Evolutionary conservation across 106 monocot species (phyloP), one percentile per base, ranked within the genome.

Genomic region (Alisma plantagoaquatica): DNA sequence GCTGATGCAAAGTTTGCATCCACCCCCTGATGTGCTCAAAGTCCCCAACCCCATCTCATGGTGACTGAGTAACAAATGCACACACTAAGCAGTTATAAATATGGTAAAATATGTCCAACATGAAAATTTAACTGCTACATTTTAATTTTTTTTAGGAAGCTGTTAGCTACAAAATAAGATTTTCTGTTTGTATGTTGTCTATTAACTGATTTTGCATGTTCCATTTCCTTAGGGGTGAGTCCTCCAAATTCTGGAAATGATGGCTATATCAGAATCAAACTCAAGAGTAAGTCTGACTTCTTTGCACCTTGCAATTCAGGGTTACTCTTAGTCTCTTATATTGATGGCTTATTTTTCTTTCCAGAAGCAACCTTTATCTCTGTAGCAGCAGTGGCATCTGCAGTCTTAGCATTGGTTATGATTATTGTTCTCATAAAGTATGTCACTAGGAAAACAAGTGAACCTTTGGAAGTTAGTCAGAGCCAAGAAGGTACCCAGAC

Each of bases 371-470:
- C 32, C 22, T 74, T 0, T n/a, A n/a, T n/a, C n/a, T n/a, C n/a
- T n/a, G n/a, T n/a, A n/a, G n/a, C n/a, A n/a, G 46, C 50, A 16
- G 24, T 19, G 19, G 2, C 56, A n/a, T 27, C 52, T 28, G 63
- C 58, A 46, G n/a, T 53, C 16, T 31, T 53, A 15, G 59, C 45
- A 10, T 46, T 75, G 29, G 25, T 59, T 35, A 33, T 69, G 27
- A 11, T 59, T 24, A 18, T 59, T 44, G 23, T 59, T 12, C 57
- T 75, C 41, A 64, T 69, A 29, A 75, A 59, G 21, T 63, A 32
- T 53, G 51, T 75, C 25, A 58, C 16, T 11, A 68, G 48, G 27
- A n/a, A n/a, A n/a, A n/a, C n/a, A n/a, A n/a, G n/a, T n/a, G n/a
- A n/a, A n/a, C n/a, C 22, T 45, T 33, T 32, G 57, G 33, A 41